Evolutionary conservation across 179 eudicot genomes (phyloP), one percentile per base, ranked within the genome.

Genomic region (Patellifolia procumbens): DNA sequence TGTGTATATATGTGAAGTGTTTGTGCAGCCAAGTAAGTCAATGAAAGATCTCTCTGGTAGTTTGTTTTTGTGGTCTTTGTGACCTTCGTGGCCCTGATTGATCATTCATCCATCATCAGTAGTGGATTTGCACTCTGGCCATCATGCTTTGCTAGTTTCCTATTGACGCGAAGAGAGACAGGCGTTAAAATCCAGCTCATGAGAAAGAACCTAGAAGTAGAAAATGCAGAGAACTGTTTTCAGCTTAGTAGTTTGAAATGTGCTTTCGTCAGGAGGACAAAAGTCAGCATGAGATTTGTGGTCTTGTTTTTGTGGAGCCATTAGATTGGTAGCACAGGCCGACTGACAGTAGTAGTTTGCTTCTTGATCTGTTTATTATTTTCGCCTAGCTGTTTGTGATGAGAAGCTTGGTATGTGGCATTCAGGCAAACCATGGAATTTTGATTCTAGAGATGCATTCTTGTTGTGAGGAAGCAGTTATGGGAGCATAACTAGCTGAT

Each of bases 31-130:
- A 46, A 71, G 26, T 53, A 53, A 59, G 66, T 39, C 37, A 9
- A 28, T 26, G 34, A 58, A 12, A 16, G 35, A 24, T 24, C 72
- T 31, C 26, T 34, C 56, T 64, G 31, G 12, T 12, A 42, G 68
- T 76, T 67, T 45, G n/a, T n/a, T 53, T 11, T 20, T 64, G 35
- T 34, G 22, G 7, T 58, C 26, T 26, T n/a, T 43, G 49, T 31
- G 13, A 7, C 65, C 66, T 75, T 56, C 28, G 24, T 68, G 45
- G n/a, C 52, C 32, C 55, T 48, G 16, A 31, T 32, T 39, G 22
- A 16, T 53, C 48, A 48, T 42, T 70, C n/a, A n/a, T n/a, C n/a
- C n/a, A n/a, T 66, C 65, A 76, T 75, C 45, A 13, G 64, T 48
- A 49, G 26, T 29, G 24, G 17, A 61, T 42, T 37, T 76, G 51